Conservation (phyloP, 164 flowering plant genomes). For the Akebia trifoliata region DNA sequence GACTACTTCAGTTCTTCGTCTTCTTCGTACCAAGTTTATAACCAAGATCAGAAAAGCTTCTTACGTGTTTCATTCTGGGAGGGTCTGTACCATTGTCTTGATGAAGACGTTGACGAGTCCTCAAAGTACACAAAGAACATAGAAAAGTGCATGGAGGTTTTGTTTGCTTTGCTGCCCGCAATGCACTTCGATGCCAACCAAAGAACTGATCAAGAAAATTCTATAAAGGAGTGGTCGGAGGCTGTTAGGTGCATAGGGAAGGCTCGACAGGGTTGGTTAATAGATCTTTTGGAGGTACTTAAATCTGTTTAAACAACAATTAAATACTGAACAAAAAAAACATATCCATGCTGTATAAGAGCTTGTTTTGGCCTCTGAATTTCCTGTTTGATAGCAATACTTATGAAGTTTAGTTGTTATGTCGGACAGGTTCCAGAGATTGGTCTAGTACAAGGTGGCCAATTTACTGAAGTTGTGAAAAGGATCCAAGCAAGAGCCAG, state of each 20-base stretch:
- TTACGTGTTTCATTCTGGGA: constrained; percentile 78
- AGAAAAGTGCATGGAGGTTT: constrained; percentile 65
- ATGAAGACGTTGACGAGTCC: constrained; percentile 36
- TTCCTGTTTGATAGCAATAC: background rate
- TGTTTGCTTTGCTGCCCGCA: constrained; percentile 58
- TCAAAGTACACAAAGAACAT: constrained; percentile 34
- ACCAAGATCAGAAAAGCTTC: constrained; percentile 31
- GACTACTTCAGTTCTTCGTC: constrained; percentile 36
- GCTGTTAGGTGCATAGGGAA: constrained; percentile 68
- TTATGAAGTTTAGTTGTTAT: constrained; percentile 1
- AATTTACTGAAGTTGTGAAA: constrained; percentile 32
- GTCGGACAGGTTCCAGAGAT: constrained; percentile 36
- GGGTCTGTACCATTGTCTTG: constrained; percentile 54
- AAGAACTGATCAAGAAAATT: constrained; percentile 15
- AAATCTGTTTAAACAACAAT: background rate
- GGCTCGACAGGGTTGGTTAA: constrained; percentile 53
- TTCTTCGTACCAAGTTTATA: constrained; percentile 30
- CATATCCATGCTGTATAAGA: background rate
- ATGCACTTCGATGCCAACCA: constrained; percentile 20
- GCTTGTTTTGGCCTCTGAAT: constrained; percentile 1
- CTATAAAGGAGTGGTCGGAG: constrained; percentile 57
- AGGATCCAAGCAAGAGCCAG: constrained; percentile 56
- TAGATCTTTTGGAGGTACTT: constrained; percentile 65
- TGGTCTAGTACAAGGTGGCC: constrained; percentile 25
- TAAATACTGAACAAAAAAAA: background rate